Conservation (phyloP, 768 basidiomycete genomes). For the Kwoniella shandongensis region DNA sequence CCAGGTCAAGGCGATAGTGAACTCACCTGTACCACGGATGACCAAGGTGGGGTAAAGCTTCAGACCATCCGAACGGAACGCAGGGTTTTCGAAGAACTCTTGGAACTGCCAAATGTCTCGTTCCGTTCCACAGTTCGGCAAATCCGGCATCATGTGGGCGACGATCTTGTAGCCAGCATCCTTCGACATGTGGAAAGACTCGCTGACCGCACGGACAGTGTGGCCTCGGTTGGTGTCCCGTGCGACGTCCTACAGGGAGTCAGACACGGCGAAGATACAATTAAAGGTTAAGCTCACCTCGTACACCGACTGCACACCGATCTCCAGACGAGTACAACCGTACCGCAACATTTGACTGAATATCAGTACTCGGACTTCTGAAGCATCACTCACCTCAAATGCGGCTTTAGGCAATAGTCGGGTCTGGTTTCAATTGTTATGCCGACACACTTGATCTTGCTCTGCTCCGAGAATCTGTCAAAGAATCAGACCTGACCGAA, state of each 20-base stretch:
- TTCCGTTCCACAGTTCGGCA: constrained; percentile 96
- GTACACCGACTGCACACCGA: constrained; percentile 98
- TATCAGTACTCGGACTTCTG: neutral
- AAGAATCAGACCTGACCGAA: constrained; percentile 10
- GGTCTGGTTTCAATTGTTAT: constrained; percentile 99
- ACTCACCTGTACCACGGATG: constrained; percentile 75
- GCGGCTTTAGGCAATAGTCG: constrained; percentile 95
- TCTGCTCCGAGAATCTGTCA: constrained; percentile 94
- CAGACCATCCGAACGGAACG: constrained; percentile 92
- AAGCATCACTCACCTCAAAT: constrained; percentile 67
- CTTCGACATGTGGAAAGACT: constrained; percentile 95
- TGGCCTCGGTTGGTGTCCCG: constrained; percentile 98
- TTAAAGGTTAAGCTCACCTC: constrained; percentile 55
- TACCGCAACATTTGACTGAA: constrained; percentile 95
- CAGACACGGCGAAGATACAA: neutral
- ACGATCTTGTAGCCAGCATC: constrained; percentile 99
- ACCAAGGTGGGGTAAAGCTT: constrained; percentile 99
- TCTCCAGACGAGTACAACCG: constrained; percentile 96
- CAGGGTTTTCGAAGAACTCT: constrained; percentile 98
- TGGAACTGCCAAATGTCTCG: constrained; percentile 98
- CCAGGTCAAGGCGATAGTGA: neutral
- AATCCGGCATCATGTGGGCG: constrained; percentile 99
- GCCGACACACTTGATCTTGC: constrained; percentile 97
- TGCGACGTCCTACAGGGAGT: constrained; percentile 71
- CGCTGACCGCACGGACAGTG: constrained; percentile 93